A percentile compares a stretch with the other conserved stretches of the same genome.
phyloP scores from a whole-genome alignment of 805 yeast species.

The Hanseniaspora pseudoguilliermondii region DNA sequence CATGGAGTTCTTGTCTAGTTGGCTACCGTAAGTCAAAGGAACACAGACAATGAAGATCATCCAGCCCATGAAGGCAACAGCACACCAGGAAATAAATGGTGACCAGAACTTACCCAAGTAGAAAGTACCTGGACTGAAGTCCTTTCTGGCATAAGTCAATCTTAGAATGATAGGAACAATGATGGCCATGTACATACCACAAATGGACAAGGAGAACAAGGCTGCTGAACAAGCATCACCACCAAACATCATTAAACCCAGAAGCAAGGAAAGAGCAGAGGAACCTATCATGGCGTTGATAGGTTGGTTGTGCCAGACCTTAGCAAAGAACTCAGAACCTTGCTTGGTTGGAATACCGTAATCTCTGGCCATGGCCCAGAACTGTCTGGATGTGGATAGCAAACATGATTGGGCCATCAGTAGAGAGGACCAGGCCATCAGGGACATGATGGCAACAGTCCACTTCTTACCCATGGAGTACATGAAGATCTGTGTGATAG shows the following conservation, averaged over 20 bases:
- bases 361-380: slow-evolving; percentile 67
- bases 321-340: slow-evolving; percentile 39
- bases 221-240: slow-evolving; percentile 35
- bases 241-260: slow-evolving; percentile 30
- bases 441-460: slow-evolving; percentile 51
- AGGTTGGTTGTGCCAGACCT: slow-evolving; percentile 49
- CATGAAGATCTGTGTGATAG: slow-evolving; percentile 51
- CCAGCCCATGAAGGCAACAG: slow-evolving; percentile 39
- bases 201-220: slow-evolving; percentile 30
- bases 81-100: slow-evolving; percentile 33
- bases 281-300: slow-evolving; percentile 43
- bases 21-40: slow-evolving; percentile 32
- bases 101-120: slow-evolving; percentile 42
- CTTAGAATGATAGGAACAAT: slow-evolving; percentile 27
- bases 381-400: slow-evolving; percentile 39
- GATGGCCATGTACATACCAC: slow-evolving; percentile 33
- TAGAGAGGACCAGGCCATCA: slow-evolving; percentile 48
- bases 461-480: slow-evolving; percentile 52
- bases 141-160: slow-evolving; percentile 33
- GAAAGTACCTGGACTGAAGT: slow-evolving; percentile 53
- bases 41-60: slow-evolving; percentile 46
- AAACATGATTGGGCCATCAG: slow-evolving; percentile 33
- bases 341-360: slow-evolving; percentile 52
- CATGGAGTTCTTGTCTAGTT: slow-evolving; percentile 34
- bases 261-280: slow-evolving; percentile 25